Base-by-base conservation (phyloP, 805 yeast genomes). In the Candida cerambycidarum region DNA sequence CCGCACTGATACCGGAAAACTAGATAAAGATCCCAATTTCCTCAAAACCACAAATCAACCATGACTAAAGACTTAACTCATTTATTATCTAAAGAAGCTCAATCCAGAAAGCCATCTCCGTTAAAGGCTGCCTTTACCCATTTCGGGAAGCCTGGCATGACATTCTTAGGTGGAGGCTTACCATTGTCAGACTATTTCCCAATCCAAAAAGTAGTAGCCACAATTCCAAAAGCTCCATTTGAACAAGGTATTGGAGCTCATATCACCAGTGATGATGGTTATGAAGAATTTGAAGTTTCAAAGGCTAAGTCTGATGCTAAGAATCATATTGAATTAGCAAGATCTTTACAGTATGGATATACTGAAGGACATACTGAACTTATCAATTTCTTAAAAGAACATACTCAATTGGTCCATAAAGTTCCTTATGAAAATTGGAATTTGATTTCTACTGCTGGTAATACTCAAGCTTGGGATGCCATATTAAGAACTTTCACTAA, bases 141-240 rank as follows among this genome's bases (percentile, higher is more conserved):
- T 70, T 84, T 71, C 57, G 69, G 71, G 32, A 75, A 79, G 50
- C 96, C 96, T 25, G 79, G 83, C 41, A 73, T 93, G 58, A 82
- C 89, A 43, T 90, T 89, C 60, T 77, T 92, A 43, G 98, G 97
- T 42, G 99, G 98, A 55, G 99, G 99, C 6, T 77, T 92, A 54
- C 99, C 99, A 11, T 69, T 88, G 61, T 71, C 96, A 18, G 92
- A 85, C 50, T 85, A 87, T 66, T 92, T 92, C 77, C 98, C 99
- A 33, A 88, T 92, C 77, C 88, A 89, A 56, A 78, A 80, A 51
- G 62, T 92, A 44, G 61, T 75, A 16, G 83, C 85, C 11, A 79
- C 79, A 43, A 72, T 89, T 5, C 95, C 96, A 43, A 73, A 80
- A 10, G 85, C 93, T 16, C 95, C 96, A 1, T 92, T 89, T 61